These are phyloP conservation scores for Nyssa sinensis DNA, from an alignment of 148 eudicot genomes.

Conservation along the genomic window DNA sequence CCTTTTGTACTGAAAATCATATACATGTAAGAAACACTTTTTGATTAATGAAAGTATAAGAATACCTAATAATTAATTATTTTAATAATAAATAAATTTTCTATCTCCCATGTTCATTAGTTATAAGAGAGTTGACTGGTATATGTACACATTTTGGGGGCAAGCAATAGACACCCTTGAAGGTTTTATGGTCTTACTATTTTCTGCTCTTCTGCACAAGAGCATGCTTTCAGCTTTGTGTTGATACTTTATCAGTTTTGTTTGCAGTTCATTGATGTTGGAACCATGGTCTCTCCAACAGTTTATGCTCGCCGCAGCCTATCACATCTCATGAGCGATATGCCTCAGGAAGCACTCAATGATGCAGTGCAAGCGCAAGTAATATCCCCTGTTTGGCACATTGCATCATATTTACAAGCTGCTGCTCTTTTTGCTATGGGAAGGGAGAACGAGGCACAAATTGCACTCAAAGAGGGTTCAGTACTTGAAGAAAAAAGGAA, in stretches of 20 bases:
- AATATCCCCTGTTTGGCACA: conserved; percentile 80
- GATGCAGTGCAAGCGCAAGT: conserved; percentile 85
- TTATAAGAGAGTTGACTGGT: no score
- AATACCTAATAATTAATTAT: no score
- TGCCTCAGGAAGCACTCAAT: conserved; percentile 76
- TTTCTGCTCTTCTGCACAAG: neutral
- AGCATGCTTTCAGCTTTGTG: neutral
- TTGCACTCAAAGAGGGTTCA: conserved; percentile 81
- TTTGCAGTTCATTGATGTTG: conserved; percentile 83
- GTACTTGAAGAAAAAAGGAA: conserved; percentile 67
- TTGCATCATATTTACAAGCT: conserved; percentile 88
- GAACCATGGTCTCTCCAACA: conserved; percentile 89
- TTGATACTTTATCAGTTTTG: conserved; percentile 15
- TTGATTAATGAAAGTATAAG: no score
- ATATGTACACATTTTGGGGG: neutral
- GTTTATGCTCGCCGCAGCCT: conserved; percentile 91
- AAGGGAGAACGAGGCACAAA: conserved; percentile 83
- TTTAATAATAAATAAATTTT: no score
- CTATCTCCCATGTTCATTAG: no score
- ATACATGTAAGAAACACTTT: no score
- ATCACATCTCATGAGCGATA: conserved; percentile 73
- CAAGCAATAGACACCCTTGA: neutral
- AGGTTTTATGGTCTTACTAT: neutral
- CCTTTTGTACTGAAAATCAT: no score
- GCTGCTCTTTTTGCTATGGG: conserved; percentile 68